phyloP scores from a whole-genome alignment of 306 rosid genomes.

The Prunus padus region DNA sequence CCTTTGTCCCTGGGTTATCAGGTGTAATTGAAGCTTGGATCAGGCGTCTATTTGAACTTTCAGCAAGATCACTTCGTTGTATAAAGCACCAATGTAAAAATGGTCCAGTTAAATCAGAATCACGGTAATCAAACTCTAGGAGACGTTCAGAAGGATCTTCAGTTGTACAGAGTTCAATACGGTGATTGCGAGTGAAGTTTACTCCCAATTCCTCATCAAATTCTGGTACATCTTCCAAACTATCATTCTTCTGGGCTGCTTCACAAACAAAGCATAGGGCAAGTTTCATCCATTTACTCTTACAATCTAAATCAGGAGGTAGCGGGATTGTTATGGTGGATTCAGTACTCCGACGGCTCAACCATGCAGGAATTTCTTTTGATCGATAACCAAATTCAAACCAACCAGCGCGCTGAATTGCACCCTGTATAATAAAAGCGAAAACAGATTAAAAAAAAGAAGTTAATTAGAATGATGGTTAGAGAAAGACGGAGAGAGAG shows the following conservation, averaged over 20 bases:
- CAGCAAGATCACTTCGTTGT: background rate
- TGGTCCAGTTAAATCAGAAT: background rate
- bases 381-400: background rate
- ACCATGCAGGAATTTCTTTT: background rate
- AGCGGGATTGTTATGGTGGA: background rate
- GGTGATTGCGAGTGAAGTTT: background rate
- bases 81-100: background rate
- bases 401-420: background rate
- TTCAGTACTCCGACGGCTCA: background rate
- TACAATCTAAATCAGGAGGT: background rate
- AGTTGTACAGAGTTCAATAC: background rate
- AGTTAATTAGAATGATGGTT: background rate
- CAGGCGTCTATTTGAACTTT: background rate
- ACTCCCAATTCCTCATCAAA: background rate
- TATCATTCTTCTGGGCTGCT: background rate
- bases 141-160: slow-evolving; percentile 12
- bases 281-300: slow-evolving; percentile 19
- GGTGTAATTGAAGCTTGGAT: background rate
- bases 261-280: slow-evolving; percentile 14
- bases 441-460: background rate
- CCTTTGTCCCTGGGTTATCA: background rate
- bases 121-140: background rate
- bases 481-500: no score
- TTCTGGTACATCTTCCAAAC: background rate
- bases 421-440: background rate